Evolutionary conservation across 257 asterid species (phyloP).

Genomic region (Solanum clarkiae): DNA sequence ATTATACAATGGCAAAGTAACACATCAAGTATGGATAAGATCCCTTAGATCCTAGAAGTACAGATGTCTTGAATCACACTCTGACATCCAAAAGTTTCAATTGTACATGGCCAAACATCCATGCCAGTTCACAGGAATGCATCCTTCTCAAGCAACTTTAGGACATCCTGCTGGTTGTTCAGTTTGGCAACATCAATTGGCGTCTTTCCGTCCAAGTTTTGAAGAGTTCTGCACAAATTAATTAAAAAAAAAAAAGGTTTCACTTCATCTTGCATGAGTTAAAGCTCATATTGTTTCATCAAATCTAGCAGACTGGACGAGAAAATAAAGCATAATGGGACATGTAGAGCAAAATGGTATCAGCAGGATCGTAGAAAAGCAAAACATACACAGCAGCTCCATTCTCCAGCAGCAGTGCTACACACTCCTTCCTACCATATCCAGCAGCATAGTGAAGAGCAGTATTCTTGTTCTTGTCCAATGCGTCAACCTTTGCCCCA

Average conservation of each 20-base stretch:
- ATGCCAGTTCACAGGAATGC: slow-evolving; percentile 54
- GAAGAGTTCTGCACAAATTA: slow-evolving; percentile 64
- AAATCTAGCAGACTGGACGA: background rate
- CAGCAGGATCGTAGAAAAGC: background rate
- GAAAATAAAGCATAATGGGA: background rate
- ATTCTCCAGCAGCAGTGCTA: slow-evolving; percentile 75
- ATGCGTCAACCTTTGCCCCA: slow-evolving; percentile 85
- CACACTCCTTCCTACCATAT: slow-evolving; percentile 94
- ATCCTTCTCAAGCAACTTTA: slow-evolving; percentile 83
- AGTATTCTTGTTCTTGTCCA: slow-evolving; percentile 96
- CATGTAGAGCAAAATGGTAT: background rate
- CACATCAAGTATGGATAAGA: slow-evolving; percentile 1
- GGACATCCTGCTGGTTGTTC: slow-evolving; percentile 76
- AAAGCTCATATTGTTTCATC: background rate
- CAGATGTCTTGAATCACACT: slow-evolving; percentile 4
- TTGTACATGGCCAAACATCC: background rate
- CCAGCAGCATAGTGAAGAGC: slow-evolving; percentile 99
- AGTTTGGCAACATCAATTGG: slow-evolving; percentile 95
- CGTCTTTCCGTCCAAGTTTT: slow-evolving; percentile 92
- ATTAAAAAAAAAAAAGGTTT: background rate
- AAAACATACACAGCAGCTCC: slow-evolving; percentile 96
- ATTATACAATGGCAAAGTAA: slow-evolving; percentile 19
- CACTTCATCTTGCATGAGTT: background rate
- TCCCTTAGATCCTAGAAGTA: background rate
- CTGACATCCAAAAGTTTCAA: slow-evolving; percentile 10